Conservation (phyloP, 2,329 filamentous ascomycete genomes). For the Xylaria hypoxylon region DNA sequence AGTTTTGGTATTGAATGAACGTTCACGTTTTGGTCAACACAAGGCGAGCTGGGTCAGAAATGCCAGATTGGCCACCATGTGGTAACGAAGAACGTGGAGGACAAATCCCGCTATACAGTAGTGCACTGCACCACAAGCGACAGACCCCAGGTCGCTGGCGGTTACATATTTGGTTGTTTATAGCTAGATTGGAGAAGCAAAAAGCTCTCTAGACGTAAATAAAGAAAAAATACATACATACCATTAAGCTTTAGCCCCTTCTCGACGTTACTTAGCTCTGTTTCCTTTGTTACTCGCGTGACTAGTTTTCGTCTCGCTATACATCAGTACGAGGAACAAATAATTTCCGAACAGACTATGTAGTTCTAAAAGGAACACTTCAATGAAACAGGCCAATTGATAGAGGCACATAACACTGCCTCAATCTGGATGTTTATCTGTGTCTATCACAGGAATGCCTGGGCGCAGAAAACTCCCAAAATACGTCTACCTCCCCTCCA, state of each 20-base stretch:
- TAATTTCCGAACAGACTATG: no score
- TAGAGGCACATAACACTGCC: no score
- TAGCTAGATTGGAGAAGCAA: slow-evolving; percentile 30
- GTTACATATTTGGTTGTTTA: slow-evolving; percentile 24
- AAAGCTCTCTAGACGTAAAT: slow-evolving; percentile 27
- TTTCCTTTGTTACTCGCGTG: not conserved
- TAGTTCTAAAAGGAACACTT: no score
- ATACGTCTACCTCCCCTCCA: no score
- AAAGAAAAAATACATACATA: slow-evolving; percentile 23
- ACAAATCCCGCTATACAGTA: slow-evolving; percentile 11
- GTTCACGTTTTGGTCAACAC: not conserved
- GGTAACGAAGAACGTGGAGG: slow-evolving; percentile 19
- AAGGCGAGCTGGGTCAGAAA: slow-evolving; percentile 7
- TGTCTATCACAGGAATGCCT: no score
- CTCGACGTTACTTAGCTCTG: not conserved
- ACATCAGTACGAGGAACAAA: no score
- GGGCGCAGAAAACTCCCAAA: no score
- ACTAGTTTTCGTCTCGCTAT: no score
- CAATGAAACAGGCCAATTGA: no score
- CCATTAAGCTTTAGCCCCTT: not conserved
- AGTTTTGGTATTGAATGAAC: slow-evolving; percentile 10
- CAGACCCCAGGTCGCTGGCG: not conserved
- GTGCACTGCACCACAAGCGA: slow-evolving; percentile 13
- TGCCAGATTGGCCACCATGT: slow-evolving; percentile 12
- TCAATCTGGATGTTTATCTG: no score